phyloP scores from a whole-genome alignment of 768 basidiomycete species.

The Mycena pura region DNA sequence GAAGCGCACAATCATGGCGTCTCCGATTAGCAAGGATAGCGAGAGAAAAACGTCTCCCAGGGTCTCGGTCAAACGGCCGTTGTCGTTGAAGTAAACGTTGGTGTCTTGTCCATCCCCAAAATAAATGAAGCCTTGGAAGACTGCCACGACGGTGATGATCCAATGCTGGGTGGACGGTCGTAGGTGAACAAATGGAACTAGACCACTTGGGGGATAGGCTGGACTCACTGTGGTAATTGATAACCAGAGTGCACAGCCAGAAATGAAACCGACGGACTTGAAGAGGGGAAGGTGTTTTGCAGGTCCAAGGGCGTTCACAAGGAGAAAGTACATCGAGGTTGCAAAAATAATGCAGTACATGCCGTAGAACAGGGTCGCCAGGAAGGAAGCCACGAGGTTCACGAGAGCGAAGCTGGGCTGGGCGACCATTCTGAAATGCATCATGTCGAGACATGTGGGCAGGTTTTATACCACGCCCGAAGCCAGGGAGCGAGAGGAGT shows the following conservation, averaged over 20 bases:
- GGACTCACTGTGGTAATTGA: not conserved
- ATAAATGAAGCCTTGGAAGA: not conserved
- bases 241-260: not conserved
- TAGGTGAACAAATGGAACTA: not conserved
- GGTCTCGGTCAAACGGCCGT: not conserved
- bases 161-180: not conserved
- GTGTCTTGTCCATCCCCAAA: not conserved
- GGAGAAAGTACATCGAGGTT: not conserved
- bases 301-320: not conserved
- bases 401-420: not conserved
- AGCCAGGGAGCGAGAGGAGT: too few species aligned
- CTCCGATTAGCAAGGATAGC: not conserved
- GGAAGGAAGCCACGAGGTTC: not conserved
- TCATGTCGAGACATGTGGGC: too few species aligned
- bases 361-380: not conserved
- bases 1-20: not conserved
- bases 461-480: too few species aligned
- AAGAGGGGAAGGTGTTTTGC: not conserved
- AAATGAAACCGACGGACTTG: not conserved
- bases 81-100: not conserved
- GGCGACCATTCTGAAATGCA: not conserved
- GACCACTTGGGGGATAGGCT: not conserved
- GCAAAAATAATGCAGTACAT: not conserved
- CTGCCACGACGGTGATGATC: not conserved
- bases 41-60: not conserved